These are phyloP conservation scores for Aphanoascus verrucosus DNA, from an alignment of 2,329 filamentous ascomycete species.

Conservation along the genomic window DNA sequence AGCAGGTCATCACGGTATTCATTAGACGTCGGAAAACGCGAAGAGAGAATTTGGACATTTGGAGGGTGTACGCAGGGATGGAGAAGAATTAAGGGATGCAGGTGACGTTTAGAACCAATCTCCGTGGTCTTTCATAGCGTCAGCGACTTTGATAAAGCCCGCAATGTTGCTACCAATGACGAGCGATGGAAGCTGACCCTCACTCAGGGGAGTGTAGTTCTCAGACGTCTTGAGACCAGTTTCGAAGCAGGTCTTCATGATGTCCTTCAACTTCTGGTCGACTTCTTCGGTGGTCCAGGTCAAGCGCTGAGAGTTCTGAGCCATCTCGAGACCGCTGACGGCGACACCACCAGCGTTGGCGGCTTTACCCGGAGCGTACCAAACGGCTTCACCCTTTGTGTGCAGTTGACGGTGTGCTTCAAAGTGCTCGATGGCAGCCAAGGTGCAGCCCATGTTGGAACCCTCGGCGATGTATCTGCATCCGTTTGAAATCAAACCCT, in stretches of 20 bases:
- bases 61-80: no score
- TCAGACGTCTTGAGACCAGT: conserved; percentile 81
- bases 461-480: conserved; percentile 86
- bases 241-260: conserved; percentile 91
- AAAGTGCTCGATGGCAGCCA: conserved; percentile 87
- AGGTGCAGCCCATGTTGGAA: conserved; percentile 98
- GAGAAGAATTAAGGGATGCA: not conserved
- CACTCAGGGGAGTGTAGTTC: conserved; percentile 67
- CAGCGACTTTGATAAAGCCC: conserved; percentile 90
- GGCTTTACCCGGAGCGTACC: conserved; percentile 96
- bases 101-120: conserved; percentile 60
- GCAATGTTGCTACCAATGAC: conserved; percentile 96
- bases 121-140: conserved; percentile 91
- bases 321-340: conserved; percentile 96
- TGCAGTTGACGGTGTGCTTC: conserved; percentile 49
- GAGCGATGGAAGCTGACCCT: conserved; percentile 78
- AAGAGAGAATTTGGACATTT: not conserved
- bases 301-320: conserved; percentile 84
- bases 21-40: not conserved
- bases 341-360: conserved; percentile 96
- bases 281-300: conserved; percentile 84
- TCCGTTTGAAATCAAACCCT: conserved; percentile 65
- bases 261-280: conserved; percentile 76
- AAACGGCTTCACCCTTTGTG: conserved; percentile 59
- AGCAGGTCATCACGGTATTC: conserved; percentile 2